Conservation (phyloP, 768 basidiomycete species). For the Leccinum fibrillosum region DNA sequence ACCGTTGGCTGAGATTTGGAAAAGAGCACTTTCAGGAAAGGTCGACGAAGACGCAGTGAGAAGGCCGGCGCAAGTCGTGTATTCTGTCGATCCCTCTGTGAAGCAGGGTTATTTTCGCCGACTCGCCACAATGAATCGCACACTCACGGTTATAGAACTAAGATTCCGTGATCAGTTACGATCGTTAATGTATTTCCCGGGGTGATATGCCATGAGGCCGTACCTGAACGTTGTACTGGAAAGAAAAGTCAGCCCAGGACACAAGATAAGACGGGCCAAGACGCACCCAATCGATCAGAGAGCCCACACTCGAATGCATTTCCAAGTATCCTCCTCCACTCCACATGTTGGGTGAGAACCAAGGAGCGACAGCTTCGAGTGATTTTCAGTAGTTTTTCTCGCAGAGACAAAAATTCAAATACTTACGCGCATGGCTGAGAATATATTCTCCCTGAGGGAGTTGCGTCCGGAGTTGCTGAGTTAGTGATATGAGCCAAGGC, state of each 20-base stretch:
- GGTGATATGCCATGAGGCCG: neutral
- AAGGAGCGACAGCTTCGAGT: constrained; percentile 40
- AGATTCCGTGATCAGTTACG: neutral
- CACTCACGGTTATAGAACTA: constrained; percentile 24
- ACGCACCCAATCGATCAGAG: constrained; percentile 43
- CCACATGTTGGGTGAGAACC: constrained; percentile 36
- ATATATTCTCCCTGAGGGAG: constrained; percentile 34
- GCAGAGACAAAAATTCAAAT: no score
- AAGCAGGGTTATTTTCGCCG: neutral
- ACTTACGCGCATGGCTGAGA: constrained; percentile 35
- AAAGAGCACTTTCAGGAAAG: constrained; percentile 42
- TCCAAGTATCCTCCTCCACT: constrained; percentile 40
- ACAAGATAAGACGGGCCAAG: neutral
- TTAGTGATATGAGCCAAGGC: constrained; percentile 34
- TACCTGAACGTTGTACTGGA: constrained; percentile 43
- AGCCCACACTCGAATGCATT: constrained; percentile 37
- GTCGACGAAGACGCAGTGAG: constrained; percentile 37
- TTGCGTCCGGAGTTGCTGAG: constrained; percentile 25
- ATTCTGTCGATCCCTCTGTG: constrained; percentile 36
- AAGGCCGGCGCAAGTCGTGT: constrained; percentile 36
- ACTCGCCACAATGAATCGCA: neutral
- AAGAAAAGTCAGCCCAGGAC: neutral
- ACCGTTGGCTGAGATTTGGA: constrained; percentile 50
- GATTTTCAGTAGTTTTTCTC: no score
- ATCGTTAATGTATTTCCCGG: neutral